These are phyloP conservation scores for Ceratocystis diversiconidia DNA, from an alignment of 2,329 filamentous ascomycete genomes.

Conservation along the genomic window DNA sequence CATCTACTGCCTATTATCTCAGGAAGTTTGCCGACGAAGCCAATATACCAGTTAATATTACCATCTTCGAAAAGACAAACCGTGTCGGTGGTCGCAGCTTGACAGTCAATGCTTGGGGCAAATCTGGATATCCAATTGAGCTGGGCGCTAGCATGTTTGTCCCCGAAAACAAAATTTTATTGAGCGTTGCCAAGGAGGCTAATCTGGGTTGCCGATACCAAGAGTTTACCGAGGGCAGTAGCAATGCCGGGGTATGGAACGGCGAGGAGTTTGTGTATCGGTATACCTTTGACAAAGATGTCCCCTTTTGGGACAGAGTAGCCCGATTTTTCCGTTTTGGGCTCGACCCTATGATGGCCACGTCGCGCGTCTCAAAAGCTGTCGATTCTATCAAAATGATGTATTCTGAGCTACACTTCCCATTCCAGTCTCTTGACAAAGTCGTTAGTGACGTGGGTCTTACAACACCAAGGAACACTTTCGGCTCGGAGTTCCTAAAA, in stretches of 20 bases:
- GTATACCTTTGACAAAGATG: neutral
- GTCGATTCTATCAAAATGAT: slow-evolving; percentile 62
- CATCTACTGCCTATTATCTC: slow-evolving; percentile 75
- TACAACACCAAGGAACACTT: slow-evolving; percentile 48
- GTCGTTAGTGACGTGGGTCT: slow-evolving; percentile 55
- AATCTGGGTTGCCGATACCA: slow-evolving; percentile 44
- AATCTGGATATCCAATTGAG: slow-evolving; percentile 57
- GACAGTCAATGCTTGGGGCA: slow-evolving; percentile 63
- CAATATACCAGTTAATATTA: slow-evolving; percentile 57
- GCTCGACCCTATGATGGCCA: slow-evolving; percentile 56
- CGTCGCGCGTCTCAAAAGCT: slow-evolving; percentile 55
- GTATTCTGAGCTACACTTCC: slow-evolving; percentile 71
- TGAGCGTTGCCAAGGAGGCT: slow-evolving; percentile 56
- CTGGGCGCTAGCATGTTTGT: slow-evolving; percentile 90
- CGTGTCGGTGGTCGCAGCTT: slow-evolving; percentile 77
- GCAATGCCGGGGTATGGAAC: slow-evolving; percentile 64
- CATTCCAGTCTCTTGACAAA: slow-evolving; percentile 62
- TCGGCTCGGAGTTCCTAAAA: slow-evolving; percentile 58
- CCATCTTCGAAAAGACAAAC: slow-evolving; percentile 66
- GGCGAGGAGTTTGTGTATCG: slow-evolving; percentile 46
- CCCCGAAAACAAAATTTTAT: slow-evolving; percentile 65
- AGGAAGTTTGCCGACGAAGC: slow-evolving; percentile 51
- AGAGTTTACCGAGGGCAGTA: slow-evolving; percentile 29
- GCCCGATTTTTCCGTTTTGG: slow-evolving; percentile 67
- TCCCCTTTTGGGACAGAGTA: neutral